Evolutionary conservation across 1,284 basidiomycete species (phyloP).

Genomic region (Puccinia polysora): DNA sequence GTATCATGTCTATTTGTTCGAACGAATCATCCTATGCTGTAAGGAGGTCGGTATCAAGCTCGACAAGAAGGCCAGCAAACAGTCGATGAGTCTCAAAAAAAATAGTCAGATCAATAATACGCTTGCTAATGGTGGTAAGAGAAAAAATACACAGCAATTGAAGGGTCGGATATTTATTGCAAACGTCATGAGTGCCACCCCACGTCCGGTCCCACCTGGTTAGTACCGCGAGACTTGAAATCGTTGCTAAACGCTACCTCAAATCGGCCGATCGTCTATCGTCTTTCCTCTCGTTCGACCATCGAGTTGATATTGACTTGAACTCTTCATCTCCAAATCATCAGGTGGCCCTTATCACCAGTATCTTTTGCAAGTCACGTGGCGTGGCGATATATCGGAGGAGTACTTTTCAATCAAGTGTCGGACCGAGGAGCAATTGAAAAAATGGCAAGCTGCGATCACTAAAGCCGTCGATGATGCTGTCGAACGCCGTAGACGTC

Average conservation of each 20-base stretch:
- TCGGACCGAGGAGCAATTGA: slow-evolving; percentile 84
- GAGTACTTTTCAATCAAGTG: slow-evolving; percentile 94
- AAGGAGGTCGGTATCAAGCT: slow-evolving; percentile 64
- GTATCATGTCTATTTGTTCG: slow-evolving; percentile 97
- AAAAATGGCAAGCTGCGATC: slow-evolving; percentile 84
- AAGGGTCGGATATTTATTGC: slow-evolving; percentile 97
- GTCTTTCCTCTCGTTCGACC: too few relatives aligned
- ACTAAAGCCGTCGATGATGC: slow-evolving; percentile 71
- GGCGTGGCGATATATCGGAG: slow-evolving; percentile 68
- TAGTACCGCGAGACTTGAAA: slow-evolving; percentile 1
- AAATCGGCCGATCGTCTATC: too few relatives aligned
- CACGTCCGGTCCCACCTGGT: slow-evolving; percentile 52
- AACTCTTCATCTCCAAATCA: background rate
- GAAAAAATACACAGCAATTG: slow-evolving; percentile 74
- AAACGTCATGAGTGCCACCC: slow-evolving; percentile 78
- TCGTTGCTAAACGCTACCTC: background rate
- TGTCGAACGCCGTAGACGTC: slow-evolving; percentile 25
- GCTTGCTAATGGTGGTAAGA: slow-evolving; percentile 8
- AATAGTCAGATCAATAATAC: slow-evolving; percentile 23
- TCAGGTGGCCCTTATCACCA: slow-evolving; percentile 44
- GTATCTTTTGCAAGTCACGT: slow-evolving; percentile 71
- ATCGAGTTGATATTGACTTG: too few relatives aligned
- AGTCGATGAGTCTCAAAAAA: slow-evolving; percentile 36
- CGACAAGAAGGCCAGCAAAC: slow-evolving; percentile 37
- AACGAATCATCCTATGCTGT: slow-evolving; percentile 98